These are phyloP conservation scores for Leccinum boreale DNA, from an alignment of 768 basidiomycete species.

Conservation along the genomic window DNA sequence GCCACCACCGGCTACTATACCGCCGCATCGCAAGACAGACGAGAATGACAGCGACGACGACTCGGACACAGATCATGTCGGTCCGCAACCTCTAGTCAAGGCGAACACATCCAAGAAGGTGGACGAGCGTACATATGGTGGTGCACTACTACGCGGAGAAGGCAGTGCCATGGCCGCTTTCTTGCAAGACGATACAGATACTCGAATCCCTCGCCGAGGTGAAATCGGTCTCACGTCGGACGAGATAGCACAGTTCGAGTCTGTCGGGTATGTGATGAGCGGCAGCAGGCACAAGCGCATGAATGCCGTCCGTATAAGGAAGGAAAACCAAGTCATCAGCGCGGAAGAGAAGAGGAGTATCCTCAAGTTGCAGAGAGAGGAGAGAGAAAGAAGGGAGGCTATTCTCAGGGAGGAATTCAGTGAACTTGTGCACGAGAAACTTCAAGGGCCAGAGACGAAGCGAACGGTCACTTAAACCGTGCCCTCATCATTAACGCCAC, in stretches of 20 bases:
- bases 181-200: constrained; percentile 76
- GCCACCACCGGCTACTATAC: constrained; percentile 23
- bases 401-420: constrained; percentile 88
- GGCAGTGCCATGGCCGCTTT: constrained; percentile 98
- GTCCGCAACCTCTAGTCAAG: constrained; percentile 66
- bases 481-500: not conserved
- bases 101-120: constrained; percentile 46
- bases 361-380: constrained; percentile 90
- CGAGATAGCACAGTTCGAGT: constrained; percentile 84
- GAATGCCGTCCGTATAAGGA: constrained; percentile 98
- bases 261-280: constrained; percentile 96
- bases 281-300: constrained; percentile 92
- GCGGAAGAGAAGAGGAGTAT: constrained; percentile 98
- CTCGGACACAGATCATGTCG: constrained; percentile 62
- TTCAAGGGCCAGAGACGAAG: constrained; percentile 49
- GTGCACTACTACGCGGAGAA: constrained; percentile 90
- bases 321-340: constrained; percentile 99
- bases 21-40: constrained; percentile 16
- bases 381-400: constrained; percentile 86
- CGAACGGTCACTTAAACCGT: constrained; percentile 8
- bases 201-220: constrained; percentile 96
- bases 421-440: constrained; percentile 72
- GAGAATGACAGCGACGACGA: constrained; percentile 39
- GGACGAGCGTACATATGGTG: constrained; percentile 85
- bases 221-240: constrained; percentile 92